Evolutionary conservation across 2,329 filamentous ascomycete genomes (phyloP).

Genomic region (Calonectria crousiana): DNA sequence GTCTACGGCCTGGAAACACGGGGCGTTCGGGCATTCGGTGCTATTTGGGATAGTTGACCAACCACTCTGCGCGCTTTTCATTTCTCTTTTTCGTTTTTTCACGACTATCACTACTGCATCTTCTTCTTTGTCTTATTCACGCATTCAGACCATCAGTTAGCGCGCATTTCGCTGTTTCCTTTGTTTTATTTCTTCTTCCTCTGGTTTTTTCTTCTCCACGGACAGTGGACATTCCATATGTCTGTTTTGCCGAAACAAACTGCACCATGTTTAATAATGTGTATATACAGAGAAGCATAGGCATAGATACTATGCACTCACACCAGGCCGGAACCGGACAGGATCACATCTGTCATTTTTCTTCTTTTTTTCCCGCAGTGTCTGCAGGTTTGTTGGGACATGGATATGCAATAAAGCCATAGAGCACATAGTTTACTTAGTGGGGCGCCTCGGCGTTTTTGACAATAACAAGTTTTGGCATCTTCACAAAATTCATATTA

Average conservation of each 20-base stretch:
- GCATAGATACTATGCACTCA: neutral
- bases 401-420: slow-evolving; percentile 21
- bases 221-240: neutral
- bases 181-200: neutral
- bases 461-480: slow-evolving; percentile 19
- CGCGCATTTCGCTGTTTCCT: neutral
- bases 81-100: neutral
- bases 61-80: neutral
- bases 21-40: slow-evolving; percentile 76
- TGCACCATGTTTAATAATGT: neutral
- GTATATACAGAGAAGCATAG: neutral
- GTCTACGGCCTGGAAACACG: slow-evolving; percentile 77
- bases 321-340: neutral
- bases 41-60: slow-evolving; percentile 74
- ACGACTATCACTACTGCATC: slow-evolving; percentile 6
- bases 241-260: neutral
- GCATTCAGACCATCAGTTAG: neutral
- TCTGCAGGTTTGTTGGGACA: neutral
- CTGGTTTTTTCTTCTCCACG: neutral
- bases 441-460: slow-evolving; percentile 1
- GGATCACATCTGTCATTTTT: neutral
- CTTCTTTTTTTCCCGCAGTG: neutral
- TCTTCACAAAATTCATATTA: slow-evolving; percentile 25
- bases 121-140: neutral
- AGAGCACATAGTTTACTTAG: neutral